These are phyloP conservation scores for Candida peoriensis DNA, from an alignment of 805 yeast genomes.

Conservation along the genomic window DNA sequence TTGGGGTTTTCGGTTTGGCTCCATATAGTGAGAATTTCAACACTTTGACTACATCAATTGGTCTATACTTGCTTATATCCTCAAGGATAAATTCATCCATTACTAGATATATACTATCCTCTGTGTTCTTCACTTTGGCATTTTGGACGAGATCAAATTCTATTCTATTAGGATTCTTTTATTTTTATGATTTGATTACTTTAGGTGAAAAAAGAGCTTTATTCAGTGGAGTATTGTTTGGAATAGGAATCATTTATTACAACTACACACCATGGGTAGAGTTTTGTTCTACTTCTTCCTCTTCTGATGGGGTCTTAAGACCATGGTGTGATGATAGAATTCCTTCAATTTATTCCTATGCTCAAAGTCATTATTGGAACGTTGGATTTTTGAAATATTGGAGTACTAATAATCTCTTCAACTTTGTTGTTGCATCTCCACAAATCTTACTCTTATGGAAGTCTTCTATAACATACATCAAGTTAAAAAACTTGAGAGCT, in stretches of 20 bases:
- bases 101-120: constrained; percentile 9
- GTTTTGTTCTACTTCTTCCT: constrained; percentile 78
- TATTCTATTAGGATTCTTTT: constrained; percentile 64
- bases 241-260: constrained; percentile 38
- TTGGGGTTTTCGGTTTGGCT: constrained; percentile 70
- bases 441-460: constrained; percentile 42
- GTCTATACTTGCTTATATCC: constrained; percentile 40
- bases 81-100: constrained; percentile 1
- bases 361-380: constrained; percentile 82
- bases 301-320: constrained; percentile 30
- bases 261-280: constrained; percentile 48
- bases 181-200: constrained; percentile 43
- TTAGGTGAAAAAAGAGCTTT: constrained; percentile 28
- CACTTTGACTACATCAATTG: constrained; percentile 53
- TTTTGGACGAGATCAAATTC: constrained; percentile 73
- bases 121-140: constrained; percentile 45
- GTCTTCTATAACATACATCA: constrained; percentile 33
- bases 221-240: constrained; percentile 53
- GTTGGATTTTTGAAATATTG: constrained; percentile 79
- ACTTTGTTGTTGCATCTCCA: constrained; percentile 74
- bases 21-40: constrained; percentile 77
- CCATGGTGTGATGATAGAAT: constrained; percentile 67
- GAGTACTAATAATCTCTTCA: constrained; percentile 76
- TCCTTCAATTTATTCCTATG: constrained; percentile 61
- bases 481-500: constrained; percentile 32